Evolutionary conservation across 2,329 filamentous ascomycete genomes (phyloP), one percentile per base, ranked within the genome.

Genomic region (Aspergillus carbonarius): DNA sequence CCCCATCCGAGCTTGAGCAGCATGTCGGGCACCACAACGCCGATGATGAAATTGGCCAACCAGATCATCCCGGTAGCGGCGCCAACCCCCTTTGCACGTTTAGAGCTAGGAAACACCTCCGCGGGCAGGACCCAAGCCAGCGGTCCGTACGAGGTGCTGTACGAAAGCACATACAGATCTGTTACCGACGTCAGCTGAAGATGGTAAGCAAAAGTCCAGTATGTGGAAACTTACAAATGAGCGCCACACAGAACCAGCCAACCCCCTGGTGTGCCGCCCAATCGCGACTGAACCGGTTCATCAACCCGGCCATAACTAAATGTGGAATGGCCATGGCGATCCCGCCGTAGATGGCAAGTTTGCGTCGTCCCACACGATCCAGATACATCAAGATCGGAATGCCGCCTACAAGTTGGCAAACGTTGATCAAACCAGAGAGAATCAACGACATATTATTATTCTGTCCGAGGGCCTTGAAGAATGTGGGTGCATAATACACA

Each of bases 1-100:
- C 78, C 78, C 61, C 70, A 79, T 0, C 76, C 76, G 0, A 74
- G 85, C 53, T 82, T 82, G 54, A 82, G 74, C 15, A 89, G 81
- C 61, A 88, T 80, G 1, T 85, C 79, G 0, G 86, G 87, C 0
- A 85, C 86, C 8, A 87, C 80, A 68, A 88, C 80, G 23, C 87
- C 85, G 27, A 78, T 72, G 30, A 72, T 71, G 54, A 78, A 78
- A 57, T 78, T 76, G 52, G 70, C 70, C 18, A 78, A 55, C 76
- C 76, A 78, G 39, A 70, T 71, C 42, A 68, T 70, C 0, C 69
- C 68, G 0, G 72, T 74, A 0, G 71, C 66, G 2, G 70, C 63
- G 0, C 69, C 74, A 1, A 77, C 74, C 2, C 76, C 75, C 57
- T 76, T 77, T 0, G 74, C 69, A 3, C 76, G 66, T 8, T 61